Percentiles rank a stretch among this genome's conserved stretches.
These are phyloP conservation scores for Pseudozyma tsukubaensis DNA, from an alignment of 1,284 basidiomycete species.

Conservation along the genomic window DNA sequence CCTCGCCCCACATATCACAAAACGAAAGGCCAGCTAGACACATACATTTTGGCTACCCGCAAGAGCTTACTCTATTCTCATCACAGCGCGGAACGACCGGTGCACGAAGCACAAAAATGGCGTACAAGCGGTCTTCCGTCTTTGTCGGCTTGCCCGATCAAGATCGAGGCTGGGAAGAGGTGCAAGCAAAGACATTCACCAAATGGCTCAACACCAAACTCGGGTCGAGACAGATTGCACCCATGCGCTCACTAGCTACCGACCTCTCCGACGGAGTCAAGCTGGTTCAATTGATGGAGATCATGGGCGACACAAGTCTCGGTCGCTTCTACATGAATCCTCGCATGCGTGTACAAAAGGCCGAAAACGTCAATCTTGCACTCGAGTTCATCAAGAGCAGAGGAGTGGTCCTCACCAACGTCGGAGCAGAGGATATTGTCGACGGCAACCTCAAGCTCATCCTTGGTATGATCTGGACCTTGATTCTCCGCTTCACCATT, in stretches of 20 bases:
- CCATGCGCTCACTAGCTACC: conserved; percentile 88
- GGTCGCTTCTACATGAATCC: conserved; percentile 91
- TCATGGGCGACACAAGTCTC: conserved; percentile 79
- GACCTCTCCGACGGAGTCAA: conserved; percentile 95
- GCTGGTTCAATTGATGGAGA: conserved; percentile 78
- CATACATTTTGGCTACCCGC: background rate
- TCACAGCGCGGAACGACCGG: background rate
- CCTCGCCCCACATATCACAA: conserved; percentile 3
- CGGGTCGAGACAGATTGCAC: conserved; percentile 82
- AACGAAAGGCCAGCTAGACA: background rate
- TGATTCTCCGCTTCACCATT: conserved; percentile 89
- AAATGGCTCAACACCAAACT: conserved; percentile 89
- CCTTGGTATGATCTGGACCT: conserved; percentile 98
- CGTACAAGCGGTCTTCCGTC: conserved; percentile 60
- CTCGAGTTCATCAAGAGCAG: conserved; percentile 93
- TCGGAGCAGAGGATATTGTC: conserved; percentile 96
- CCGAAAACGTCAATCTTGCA: conserved; percentile 97
- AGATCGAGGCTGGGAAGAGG: conserved; percentile 64
- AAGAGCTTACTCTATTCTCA: background rate
- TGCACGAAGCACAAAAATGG: conserved; percentile 34
- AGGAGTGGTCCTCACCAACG: conserved; percentile 96
- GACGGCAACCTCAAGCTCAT: conserved; percentile 98
- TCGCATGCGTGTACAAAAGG: conserved; percentile 92
- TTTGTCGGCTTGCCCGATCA: conserved; percentile 61
- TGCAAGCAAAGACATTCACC: conserved; percentile 66